Evolutionary conservation across 768 basidiomycete genomes (phyloP).

Genomic region (Boletales sp.): DNA sequence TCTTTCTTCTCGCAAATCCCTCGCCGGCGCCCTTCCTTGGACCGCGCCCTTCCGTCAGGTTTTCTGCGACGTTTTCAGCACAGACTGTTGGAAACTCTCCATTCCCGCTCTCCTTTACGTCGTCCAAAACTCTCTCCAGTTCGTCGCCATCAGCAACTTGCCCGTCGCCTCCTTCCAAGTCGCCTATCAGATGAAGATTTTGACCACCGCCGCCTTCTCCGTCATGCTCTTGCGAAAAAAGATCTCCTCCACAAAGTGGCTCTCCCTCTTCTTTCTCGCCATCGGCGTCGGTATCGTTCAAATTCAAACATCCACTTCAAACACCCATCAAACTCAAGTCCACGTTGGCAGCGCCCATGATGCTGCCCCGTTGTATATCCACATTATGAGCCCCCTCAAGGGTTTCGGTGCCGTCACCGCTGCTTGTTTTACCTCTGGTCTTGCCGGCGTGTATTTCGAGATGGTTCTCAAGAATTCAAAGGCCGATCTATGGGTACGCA

Average conservation of each 20-base stretch:
- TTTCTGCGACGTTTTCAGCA: constrained; percentile 74
- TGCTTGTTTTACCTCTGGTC: constrained; percentile 86
- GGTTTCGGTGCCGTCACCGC: constrained; percentile 81
- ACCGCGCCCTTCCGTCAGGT: constrained; percentile 52
- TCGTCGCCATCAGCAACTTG: constrained; percentile 92
- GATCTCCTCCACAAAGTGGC: constrained; percentile 76
- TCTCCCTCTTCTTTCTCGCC: constrained; percentile 82
- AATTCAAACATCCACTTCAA: constrained; percentile 63
- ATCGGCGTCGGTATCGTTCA: constrained; percentile 94
- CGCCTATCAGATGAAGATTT: constrained; percentile 97
- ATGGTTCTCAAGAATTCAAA: constrained; percentile 85
- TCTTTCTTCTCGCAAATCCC: constrained; percentile 39
- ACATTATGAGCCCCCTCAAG: constrained; percentile 77
- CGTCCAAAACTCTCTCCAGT: constrained; percentile 96
- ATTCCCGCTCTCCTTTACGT: constrained; percentile 95
- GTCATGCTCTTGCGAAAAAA: constrained; percentile 77
- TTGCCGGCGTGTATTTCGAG: constrained; percentile 93
- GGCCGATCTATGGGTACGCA: constrained; percentile 87
- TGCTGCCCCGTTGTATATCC: constrained; percentile 52
- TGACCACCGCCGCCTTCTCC: constrained; percentile 93
- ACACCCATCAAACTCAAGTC: constrained; percentile 28
- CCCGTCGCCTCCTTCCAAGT: constrained; percentile 98
- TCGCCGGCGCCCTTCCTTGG: constrained; percentile 42
- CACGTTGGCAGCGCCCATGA: constrained; percentile 70
- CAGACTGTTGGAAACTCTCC: constrained; percentile 96